These are phyloP conservation scores for Xerocomus brunneocitrinus DNA, from an alignment of 768 basidiomycete species.

Conservation along the genomic window DNA sequence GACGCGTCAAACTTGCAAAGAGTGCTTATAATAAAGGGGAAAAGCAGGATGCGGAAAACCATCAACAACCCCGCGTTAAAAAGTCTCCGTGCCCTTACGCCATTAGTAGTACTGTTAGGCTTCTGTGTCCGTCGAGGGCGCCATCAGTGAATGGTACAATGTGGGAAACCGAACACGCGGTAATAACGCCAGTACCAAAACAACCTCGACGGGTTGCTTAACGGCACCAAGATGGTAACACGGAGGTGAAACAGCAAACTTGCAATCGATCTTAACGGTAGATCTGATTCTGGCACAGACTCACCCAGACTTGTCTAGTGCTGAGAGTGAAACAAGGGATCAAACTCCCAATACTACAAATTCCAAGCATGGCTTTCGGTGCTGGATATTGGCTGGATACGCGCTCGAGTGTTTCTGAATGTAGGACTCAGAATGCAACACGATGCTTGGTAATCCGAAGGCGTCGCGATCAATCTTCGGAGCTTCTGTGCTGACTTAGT, in stretches of 20 bases:
- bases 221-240: conserved; percentile 13
- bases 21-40: not conserved
- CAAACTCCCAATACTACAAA: not conserved
- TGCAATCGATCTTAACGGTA: conserved; percentile 5
- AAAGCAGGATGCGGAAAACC: not conserved
- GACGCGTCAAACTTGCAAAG: not conserved
- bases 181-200: conserved; percentile 1
- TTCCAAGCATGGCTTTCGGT: not conserved
- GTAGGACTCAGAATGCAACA: not conserved
- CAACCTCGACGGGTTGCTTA: conserved; percentile 11
- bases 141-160: not conserved
- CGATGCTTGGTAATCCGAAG: conserved; percentile 11
- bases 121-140: conserved; percentile 15
- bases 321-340: not conserved
- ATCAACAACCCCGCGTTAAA: conserved; percentile 8
- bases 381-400: not conserved
- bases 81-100: conserved; percentile 2
- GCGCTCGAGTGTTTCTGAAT: not conserved
- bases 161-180: conserved; percentile 19
- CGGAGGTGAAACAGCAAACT: conserved; percentile 9
- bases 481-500: conserved; percentile 13
- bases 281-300: not conserved
- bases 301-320: not conserved
- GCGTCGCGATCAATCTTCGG: conserved; percentile 13
- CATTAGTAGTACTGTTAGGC: not conserved